Evolutionary conservation across 352 stramenopile species (phyloP), one percentile per base, ranked within the genome.

Genomic region (Phytophthora agathidicida): DNA sequence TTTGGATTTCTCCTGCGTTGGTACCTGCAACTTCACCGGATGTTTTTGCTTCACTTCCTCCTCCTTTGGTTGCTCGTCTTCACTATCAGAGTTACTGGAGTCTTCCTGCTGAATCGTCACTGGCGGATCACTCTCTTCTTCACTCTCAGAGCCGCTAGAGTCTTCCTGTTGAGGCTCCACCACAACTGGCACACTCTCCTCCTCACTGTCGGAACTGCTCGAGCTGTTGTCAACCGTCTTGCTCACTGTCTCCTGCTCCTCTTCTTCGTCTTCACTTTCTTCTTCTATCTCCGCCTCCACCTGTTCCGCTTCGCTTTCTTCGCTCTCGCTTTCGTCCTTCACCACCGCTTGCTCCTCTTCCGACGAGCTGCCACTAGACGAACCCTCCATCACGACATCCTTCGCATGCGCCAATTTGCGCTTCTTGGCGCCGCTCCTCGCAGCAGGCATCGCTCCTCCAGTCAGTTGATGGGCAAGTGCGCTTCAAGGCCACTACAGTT

Each of bases 361-460:
- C 3, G 30, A 37, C n/a, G 58, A 39, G 39, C 36, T 42, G 23
- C 24, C 13, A 16, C 24, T 16, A n/a, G n/a, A n/a, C 19, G 28
- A 13, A 3, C 35, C 47, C 22, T 53, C 31, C 45, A 48, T 52
- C 10, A 26, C 35, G 8, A 44, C 42, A 22, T 42, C 41, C 16
- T 30, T 31, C 24, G n/a, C n/a, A n/a, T 42, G 24, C 33, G 77
- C 65, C 52, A 75, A 27, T 51, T 74, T 76, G 56, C 71, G 68
- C 64, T 80, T 80, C 68, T 74, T 81, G 43, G 41, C 27, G 39
- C 60, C 42, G 49, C 14, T 59, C 28, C n/a, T n/a, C n/a, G n/a
- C n/a, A n/a, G 2, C 3, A 4, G 47, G 19, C 47, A 56, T 56
- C 23, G 17, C 36, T 27, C 11, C 23, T 11, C 27, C 33, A 49